Base-by-base conservation (phyloP, 805 yeast species). In the Jamesozyma gamospora region DNA sequence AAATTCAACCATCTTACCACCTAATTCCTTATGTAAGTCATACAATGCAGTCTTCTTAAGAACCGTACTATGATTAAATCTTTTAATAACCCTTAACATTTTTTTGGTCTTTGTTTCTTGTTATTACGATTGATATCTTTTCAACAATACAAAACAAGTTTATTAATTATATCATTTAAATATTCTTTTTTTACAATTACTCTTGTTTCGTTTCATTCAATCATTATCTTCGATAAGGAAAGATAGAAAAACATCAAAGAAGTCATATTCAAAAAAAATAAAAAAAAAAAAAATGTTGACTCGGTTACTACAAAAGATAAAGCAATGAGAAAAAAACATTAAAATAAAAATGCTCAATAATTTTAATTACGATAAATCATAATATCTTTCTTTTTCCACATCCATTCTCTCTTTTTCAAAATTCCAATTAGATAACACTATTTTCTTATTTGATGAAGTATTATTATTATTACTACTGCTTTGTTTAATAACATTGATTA, bases 1-100 rank as follows among this genome's bases (percentile, higher is more conserved):
- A 63, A 84, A 92, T 34, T 94, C 94, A 4, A 88, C 97, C 80
- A 92, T 80, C 41, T 83, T 87, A 12, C 87, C 98, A 5, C 87
- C 90, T 34, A 77, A 67, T 41, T 74, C 72, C 28, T 80, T 67
- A 58, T 92, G 96, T 18, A 86, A 69, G 42, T 82, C 86, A 58
- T 81, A 77, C 31, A 92, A 68, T 4, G 97, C 94, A 1, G 97
- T 92, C 49, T 68, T 75, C 48, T 73, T 41, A 3, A 43, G 6
- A 13, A 67, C 42, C 71, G 56, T 12, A 21, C 24, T 21, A 21
- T 21, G 24, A 21, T 21, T 21, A 21, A 21, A 21, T 21, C 24
- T 21, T 21, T 21, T 21, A 21, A 21, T 21, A 21, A 21, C 24
- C 8, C 24, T 5, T 21, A 21, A 21, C 24, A 21, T 21, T 6